phyloP scores from a whole-genome alignment of 1,139 yeast species.

The Saccharomyces hybrid region DNA sequence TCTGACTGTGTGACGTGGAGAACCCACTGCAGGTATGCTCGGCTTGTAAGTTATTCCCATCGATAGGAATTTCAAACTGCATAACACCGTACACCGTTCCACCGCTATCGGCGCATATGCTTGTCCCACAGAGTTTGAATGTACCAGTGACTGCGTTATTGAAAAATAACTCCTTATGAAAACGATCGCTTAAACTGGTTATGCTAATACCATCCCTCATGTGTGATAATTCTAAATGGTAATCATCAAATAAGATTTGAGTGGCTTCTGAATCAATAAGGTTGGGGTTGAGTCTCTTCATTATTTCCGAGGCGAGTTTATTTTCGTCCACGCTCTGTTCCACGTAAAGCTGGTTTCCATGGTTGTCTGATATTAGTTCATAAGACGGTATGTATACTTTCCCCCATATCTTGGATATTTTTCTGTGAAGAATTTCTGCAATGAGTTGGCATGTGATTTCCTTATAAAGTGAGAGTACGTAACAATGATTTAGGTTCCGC shows the following conservation, averaged over 20 bases:
- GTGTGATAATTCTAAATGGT: constrained; percentile 13
- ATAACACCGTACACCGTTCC: background rate
- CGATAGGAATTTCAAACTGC: background rate
- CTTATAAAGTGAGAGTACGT: constrained; percentile 13
- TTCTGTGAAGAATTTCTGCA: constrained; percentile 8
- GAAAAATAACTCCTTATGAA: background rate
- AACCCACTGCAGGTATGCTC: background rate
- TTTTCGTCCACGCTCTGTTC: constrained; percentile 15
- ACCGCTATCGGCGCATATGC: background rate
- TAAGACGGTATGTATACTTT: constrained; percentile 19
- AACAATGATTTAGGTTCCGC: constrained; percentile 10
- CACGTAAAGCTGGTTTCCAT: constrained; percentile 22
- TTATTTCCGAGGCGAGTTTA: constrained; percentile 11
- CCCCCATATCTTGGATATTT: constrained; percentile 10
- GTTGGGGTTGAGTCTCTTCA: constrained; percentile 15
- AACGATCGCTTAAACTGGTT: background rate
- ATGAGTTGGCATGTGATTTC: constrained; percentile 8
- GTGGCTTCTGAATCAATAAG: constrained; percentile 13
- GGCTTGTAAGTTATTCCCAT: background rate
- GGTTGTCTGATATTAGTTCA: constrained; percentile 16
- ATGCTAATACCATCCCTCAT: background rate
- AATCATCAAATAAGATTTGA: constrained; percentile 16
- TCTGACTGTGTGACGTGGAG: background rate
- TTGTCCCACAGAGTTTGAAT: background rate
- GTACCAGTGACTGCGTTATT: background rate